Conservation (phyloP, 78 protist species). For the Monocercomonoides exilis region DNA sequence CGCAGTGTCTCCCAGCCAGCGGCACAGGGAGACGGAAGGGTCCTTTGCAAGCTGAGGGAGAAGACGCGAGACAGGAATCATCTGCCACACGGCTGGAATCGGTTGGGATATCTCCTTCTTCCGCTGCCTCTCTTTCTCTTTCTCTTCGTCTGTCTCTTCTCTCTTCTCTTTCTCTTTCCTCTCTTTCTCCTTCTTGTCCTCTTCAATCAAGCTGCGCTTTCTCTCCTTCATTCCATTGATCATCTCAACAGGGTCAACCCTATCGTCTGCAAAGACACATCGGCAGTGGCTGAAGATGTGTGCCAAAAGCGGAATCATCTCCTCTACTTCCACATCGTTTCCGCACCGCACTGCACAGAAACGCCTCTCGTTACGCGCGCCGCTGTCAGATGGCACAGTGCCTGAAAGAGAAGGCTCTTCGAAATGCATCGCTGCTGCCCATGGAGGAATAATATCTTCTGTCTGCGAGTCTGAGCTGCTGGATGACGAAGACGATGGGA, state of each 20-base stretch:
- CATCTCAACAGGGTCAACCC: too few relatives aligned
- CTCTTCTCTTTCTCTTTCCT: not conserved
- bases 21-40: not conserved
- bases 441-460: not conserved
- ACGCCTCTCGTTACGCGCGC: constrained; percentile 66
- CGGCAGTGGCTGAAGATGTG: not conserved
- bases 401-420: not conserved
- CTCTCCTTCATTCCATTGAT: too few relatives aligned
- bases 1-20: constrained; percentile 14
- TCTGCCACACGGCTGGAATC: not conserved
- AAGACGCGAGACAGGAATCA: not conserved
- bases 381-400: constrained; percentile 40
- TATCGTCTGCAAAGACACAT: not conserved
- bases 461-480: not conserved
- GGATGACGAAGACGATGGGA: too few relatives aligned
- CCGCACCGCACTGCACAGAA: constrained; percentile 47
- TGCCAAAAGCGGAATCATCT: not conserved
- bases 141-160: not conserved
- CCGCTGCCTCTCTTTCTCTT: not conserved
- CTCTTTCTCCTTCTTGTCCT: not conserved
- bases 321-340: not conserved
- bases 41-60: not conserved
- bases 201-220: not conserved
- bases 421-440: not conserved
- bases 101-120: too few relatives aligned